These are phyloP conservation scores for Citrus maxima DNA, from an alignment of 345 rosid genomes.

Conservation along the genomic window DNA sequence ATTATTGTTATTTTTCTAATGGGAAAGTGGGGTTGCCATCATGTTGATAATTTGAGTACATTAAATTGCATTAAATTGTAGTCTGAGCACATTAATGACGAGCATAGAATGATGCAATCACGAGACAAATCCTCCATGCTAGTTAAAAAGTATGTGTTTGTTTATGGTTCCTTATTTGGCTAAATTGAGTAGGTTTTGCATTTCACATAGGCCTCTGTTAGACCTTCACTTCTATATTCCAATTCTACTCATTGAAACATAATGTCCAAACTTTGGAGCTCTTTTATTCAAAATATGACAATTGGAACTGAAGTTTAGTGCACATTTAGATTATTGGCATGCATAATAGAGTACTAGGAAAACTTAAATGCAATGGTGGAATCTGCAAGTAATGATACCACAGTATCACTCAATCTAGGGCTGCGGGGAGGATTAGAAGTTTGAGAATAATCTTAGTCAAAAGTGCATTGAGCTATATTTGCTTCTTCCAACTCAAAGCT, in stretches of 20 bases:
- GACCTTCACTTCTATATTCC: not conserved
- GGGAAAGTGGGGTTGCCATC: not conserved
- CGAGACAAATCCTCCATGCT: not conserved
- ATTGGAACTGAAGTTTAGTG: not conserved
- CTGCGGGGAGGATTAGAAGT: not conserved
- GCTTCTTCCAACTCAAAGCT: slow-evolving; percentile 5
- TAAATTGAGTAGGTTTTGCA: not conserved
- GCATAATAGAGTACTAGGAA: not conserved
- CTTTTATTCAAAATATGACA: not conserved
- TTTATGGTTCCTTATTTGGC: not conserved
- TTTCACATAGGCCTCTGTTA: not conserved
- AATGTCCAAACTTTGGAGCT: not conserved
- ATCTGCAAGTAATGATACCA: not conserved
- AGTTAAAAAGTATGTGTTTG: not conserved
- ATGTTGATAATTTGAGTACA: not conserved
- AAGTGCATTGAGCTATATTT: not conserved
- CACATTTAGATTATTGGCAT: not conserved
- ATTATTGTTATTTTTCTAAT: not conserved
- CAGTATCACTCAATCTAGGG: not conserved
- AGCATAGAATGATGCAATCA: not conserved
- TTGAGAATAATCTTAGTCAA: not conserved
- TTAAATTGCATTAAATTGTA: not conserved
- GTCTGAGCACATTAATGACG: not conserved
- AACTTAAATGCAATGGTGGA: not conserved
- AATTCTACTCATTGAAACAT: not conserved